A percentile compares a stretch with the other conserved stretches of the same genome.
phyloP scores from a whole-genome alignment of 2,329 filamentous ascomycete species.

The Cryphonectria parasitica region DNA sequence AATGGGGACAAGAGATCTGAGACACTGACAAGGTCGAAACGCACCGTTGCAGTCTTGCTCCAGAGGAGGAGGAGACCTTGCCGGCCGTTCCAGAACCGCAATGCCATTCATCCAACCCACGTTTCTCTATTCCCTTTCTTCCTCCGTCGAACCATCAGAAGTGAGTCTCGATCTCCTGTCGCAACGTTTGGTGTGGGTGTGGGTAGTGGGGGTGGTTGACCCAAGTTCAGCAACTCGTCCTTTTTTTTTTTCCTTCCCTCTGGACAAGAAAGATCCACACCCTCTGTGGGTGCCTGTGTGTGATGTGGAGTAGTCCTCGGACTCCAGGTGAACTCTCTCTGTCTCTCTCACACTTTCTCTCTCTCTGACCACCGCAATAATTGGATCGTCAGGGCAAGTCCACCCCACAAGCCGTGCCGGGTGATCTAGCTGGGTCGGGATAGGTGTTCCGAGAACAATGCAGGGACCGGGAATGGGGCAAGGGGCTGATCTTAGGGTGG shows the following conservation, averaged over 20 bases:
- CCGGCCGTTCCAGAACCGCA: conserved; percentile 5
- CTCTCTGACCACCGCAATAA: not conserved
- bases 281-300: not conserved
- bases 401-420: conserved; percentile 3
- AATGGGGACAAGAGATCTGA: not conserved
- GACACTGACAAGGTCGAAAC: not conserved
- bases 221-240: not conserved
- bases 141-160: not conserved
- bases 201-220: not conserved
- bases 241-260: not conserved
- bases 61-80: not conserved
- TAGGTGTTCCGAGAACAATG: conserved; percentile 11
- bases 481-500: not conserved
- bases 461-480: not conserved
- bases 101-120: not conserved
- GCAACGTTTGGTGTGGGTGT: not conserved
- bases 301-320: not conserved
- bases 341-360: not conserved
- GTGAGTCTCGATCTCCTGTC: not conserved
- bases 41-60: not conserved
- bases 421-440: conserved; percentile 10
- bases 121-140: not conserved
- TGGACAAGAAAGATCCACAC: not conserved
- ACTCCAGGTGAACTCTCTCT: not conserved
- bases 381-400: conserved; percentile 2